These are phyloP conservation scores for Stentor roeselii DNA, from an alignment of 73 alveolate species.

Conservation along the genomic window DNA sequence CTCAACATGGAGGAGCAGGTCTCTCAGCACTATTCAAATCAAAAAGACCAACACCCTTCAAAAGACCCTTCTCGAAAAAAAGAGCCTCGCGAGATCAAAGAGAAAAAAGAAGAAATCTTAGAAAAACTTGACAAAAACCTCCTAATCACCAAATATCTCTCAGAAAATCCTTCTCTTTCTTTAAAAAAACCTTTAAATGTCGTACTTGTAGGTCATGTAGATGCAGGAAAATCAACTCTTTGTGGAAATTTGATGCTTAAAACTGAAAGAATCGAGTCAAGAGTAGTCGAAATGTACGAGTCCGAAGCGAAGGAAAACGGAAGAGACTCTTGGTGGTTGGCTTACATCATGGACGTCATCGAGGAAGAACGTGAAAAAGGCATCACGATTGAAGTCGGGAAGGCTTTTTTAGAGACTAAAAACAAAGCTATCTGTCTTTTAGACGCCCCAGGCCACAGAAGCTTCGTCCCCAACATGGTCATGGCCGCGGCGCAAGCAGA, in stretches of 20 bases:
- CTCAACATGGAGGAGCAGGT: neutral
- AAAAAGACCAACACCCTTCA: neutral
- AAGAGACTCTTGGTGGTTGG: slow-evolving; percentile 98
- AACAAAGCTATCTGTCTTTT: slow-evolving; percentile 30
- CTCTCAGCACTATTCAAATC: neutral
- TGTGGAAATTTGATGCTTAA: slow-evolving; percentile 88
- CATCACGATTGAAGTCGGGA: slow-evolving; percentile 99
- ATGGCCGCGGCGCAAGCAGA: slow-evolving; percentile 99
- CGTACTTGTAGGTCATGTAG: slow-evolving; percentile 98
- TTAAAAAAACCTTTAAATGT: slow-evolving; percentile 83
- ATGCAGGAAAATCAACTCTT: slow-evolving; percentile 97
- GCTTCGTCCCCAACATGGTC: slow-evolving; percentile 98
- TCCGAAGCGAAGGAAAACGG: slow-evolving; percentile 93
- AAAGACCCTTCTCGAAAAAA: neutral
- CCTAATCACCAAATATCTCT: neutral
- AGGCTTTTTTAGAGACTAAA: slow-evolving; percentile 93
- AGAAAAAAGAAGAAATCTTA: neutral
- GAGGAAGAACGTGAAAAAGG: slow-evolving; percentile 76
- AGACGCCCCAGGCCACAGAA: slow-evolving; percentile 99
- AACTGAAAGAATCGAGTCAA: slow-evolving; percentile 90
- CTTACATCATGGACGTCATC: slow-evolving; percentile 96
- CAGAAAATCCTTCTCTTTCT: slow-evolving; percentile 41
- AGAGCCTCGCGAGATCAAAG: neutral
- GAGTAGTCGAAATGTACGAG: slow-evolving; percentile 92
- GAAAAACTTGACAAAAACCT: slow-evolving; percentile 13